Percentiles rank a stretch among this genome's conserved stretches.
phyloP scores from a whole-genome alignment of 2,329 filamentous ascomycete genomes.

The Septoria linicola region DNA sequence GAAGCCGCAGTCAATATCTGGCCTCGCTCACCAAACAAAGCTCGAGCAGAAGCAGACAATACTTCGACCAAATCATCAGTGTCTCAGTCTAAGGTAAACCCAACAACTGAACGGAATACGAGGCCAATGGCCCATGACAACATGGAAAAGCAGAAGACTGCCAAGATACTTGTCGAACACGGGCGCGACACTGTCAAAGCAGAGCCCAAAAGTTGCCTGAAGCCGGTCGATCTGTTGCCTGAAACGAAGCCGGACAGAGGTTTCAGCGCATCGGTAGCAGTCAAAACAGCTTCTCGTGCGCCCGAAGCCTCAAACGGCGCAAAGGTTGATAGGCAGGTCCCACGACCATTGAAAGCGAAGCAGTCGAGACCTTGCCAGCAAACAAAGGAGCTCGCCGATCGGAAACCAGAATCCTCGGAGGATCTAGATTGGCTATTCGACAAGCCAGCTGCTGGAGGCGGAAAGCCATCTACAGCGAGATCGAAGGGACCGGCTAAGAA shows the following conservation, averaged over 20 bases:
- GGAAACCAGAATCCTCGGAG: background rate
- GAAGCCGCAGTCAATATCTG: slow-evolving; percentile 5
- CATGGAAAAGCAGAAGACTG: background rate
- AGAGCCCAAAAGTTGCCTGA: too few species aligned
- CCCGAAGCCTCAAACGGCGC: too few species aligned
- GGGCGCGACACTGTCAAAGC: background rate
- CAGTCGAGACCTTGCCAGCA: background rate
- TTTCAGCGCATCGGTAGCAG: background rate
- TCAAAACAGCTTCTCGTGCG: too few species aligned
- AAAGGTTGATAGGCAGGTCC: too few species aligned
- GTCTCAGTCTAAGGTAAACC: too few species aligned
- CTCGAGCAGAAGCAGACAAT: background rate
- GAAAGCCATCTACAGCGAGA: background rate
- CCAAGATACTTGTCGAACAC: background rate
- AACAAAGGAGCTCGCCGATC: background rate
- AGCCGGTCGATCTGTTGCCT: too few species aligned
- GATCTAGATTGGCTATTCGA: slow-evolving; percentile 33
- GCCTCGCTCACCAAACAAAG: slow-evolving; percentile 3
- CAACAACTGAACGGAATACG: too few species aligned
- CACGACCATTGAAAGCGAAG: too few species aligned
- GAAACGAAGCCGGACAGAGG: background rate
- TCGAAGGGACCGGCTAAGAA: background rate
- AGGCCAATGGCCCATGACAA: too few species aligned
- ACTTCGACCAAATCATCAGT: background rate
- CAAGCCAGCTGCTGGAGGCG: too few species aligned